Percentiles rank a stretch among this genome's conserved stretches.
These are phyloP conservation scores for Kwoniella pini DNA, from an alignment of 768 basidiomycete species.

Conservation along the genomic window DNA sequence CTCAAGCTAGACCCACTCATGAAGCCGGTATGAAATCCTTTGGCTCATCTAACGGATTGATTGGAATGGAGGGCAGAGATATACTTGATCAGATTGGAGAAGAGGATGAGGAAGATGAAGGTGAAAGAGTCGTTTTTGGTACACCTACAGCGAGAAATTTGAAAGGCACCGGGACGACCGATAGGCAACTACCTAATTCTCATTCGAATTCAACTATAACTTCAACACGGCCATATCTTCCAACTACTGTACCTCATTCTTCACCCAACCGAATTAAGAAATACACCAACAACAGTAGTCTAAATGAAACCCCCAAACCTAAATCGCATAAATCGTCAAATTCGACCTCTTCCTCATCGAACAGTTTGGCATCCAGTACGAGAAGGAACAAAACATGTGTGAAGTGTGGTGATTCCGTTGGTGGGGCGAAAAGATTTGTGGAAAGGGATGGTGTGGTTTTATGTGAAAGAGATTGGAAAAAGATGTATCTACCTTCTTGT, in stretches of 20 bases:
- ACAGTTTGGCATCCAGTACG: constrained; percentile 1
- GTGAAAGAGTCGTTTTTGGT: constrained; percentile 37
- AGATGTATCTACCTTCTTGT: constrained; percentile 93
- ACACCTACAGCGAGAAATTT: constrained; percentile 5
- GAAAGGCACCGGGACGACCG: constrained; percentile 5
- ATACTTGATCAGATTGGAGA: constrained; percentile 41
- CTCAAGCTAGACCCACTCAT: background rate
- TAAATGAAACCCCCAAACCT: background rate
- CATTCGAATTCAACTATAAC: constrained; percentile 21
- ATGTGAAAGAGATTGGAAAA: constrained; percentile 92
- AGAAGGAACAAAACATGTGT: constrained; percentile 59
- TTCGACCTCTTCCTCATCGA: constrained; percentile 7
- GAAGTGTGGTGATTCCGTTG: constrained; percentile 69
- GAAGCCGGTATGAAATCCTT: constrained; percentile 5
- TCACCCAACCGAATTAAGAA: constrained; percentile 10
- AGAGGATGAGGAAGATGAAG: constrained; percentile 45
- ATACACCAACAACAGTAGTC: background rate
- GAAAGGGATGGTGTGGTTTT: constrained; percentile 77
- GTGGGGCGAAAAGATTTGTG: constrained; percentile 68
- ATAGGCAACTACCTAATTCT: constrained; percentile 11
- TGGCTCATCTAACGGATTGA: background rate
- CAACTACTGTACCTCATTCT: constrained; percentile 18
- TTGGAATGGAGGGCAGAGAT: constrained; percentile 17
- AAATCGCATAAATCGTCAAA: constrained; percentile 6
- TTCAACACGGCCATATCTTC: constrained; percentile 10